Evolutionary conservation across 2,329 filamentous ascomycete species (phyloP), one percentile per base, ranked within the genome.

Genomic region (Coniochaeta hoffmannii): DNA sequence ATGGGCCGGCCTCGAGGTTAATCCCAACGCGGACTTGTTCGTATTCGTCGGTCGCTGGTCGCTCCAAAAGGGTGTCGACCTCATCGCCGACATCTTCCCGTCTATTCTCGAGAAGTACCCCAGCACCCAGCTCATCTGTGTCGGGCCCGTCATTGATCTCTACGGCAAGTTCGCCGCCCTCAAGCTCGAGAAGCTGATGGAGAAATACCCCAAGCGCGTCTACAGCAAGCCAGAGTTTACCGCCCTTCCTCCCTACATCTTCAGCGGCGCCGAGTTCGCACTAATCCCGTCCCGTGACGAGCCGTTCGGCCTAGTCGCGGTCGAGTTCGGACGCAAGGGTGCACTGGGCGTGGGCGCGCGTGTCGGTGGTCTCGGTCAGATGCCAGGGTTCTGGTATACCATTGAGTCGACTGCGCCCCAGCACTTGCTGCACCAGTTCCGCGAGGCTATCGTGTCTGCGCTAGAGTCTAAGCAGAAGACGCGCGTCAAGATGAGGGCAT

Each of bases 381-480:
- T 87, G 83, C 85, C 85, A 19, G 85, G 85, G 24, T 87, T 83
- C 79, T 87, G 84, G 84, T 87, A 81, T 66, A 86, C 84, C 0
- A 80, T 87, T 55, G 85, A 87, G 65, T 85, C 82, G 0, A 83
- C 77, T 6, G 81, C 81, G 1, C 84, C 83, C 0, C 76, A 76
- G 44, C 84, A 87, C 69, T 69, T 86, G 44, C 72, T 87, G 54
- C 78, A 81, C 49, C 85, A 87, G 64, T 87, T 87, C 72, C 83
- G 81, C 65, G 74, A 76, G 59, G 81, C 84, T 12, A 86, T 87
- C 58, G 71, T 80, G n/a, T 76, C 76, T 53, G 85, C 84, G 1
- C 66, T 87, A 54, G 78, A 73, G 54, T 85, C 82, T 1, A 80
- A 80, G 60, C 69, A 69, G 14, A 73, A 80, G 34, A 78, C 78